Percentiles rank a stretch among this genome's conserved stretches.
phyloP scores from a whole-genome alignment of 257 asterid genomes.

The Handroanthus guayacan region DNA sequence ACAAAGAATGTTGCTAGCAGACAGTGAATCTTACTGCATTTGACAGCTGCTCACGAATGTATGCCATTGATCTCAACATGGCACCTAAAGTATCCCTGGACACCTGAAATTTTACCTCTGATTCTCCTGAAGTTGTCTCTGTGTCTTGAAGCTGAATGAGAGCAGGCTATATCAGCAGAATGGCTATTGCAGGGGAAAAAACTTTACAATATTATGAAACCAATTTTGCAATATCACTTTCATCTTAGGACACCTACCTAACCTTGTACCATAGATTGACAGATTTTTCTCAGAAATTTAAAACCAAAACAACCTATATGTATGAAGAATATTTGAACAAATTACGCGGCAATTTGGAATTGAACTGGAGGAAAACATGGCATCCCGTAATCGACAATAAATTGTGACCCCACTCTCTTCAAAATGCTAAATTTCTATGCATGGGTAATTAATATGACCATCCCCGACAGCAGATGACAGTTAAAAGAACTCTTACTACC shows the following conservation, averaged over 20 bases:
- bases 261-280: conserved; percentile 5
- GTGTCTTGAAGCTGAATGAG: conserved; percentile 84
- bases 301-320: conserved; percentile 3
- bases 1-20: conserved; percentile 24
- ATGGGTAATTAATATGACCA: conserved; percentile 3
- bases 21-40: conserved; percentile 49
- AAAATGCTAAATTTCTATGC: neutral
- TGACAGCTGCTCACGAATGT: conserved; percentile 83
- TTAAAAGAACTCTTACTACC: conserved; percentile 6
- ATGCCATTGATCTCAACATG: conserved; percentile 87
- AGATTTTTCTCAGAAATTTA: neutral
- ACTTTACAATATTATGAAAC: neutral
- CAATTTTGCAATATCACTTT: neutral
- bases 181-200: conserved; percentile 23
- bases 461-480: conserved; percentile 17
- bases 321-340: conserved; percentile 33
- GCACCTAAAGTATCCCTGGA: conserved; percentile 79
- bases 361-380: neutral
- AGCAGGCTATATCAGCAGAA: conserved; percentile 30
- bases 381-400: conserved; percentile 8
- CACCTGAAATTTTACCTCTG: conserved; percentile 86
- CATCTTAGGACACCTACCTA: conserved; percentile 22
- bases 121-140: conserved; percentile 68
- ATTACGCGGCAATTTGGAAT: conserved; percentile 13
- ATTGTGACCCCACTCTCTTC: conserved; percentile 16